Conservation (phyloP, 2,329 filamentous ascomycete genomes). For the Alternaria sp. region DNA sequence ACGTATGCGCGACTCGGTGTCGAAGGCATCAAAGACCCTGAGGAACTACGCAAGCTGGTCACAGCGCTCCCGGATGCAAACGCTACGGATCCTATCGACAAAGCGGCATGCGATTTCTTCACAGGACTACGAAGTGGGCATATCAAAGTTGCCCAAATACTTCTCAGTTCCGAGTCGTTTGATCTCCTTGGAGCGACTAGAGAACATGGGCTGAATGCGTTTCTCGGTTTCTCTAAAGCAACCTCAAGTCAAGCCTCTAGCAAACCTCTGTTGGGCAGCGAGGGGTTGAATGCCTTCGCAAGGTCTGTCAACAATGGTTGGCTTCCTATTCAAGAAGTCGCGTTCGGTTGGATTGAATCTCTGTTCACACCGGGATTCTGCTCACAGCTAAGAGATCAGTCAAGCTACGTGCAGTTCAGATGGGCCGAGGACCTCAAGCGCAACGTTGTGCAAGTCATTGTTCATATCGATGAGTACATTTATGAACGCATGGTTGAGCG, state of each 20-base stretch:
- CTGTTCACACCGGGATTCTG: constrained; percentile 57
- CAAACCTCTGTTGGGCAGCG: constrained; percentile 52
- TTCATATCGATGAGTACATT: constrained; percentile 63
- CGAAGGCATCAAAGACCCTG: constrained; percentile 54
- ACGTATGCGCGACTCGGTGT: constrained; percentile 63
- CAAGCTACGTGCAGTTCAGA: constrained; percentile 61
- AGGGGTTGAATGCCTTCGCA: constrained; percentile 54
- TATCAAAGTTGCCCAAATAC: constrained; percentile 56
- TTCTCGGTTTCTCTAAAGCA: constrained; percentile 64
- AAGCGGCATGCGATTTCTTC: constrained; percentile 55
- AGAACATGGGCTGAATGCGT: constrained; percentile 62
- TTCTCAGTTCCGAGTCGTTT: constrained; percentile 59
- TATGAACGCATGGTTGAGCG: constrained; percentile 53
- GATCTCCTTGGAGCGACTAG: constrained; percentile 59
- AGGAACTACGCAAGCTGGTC: constrained; percentile 45
- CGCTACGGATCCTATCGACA: constrained; percentile 32
- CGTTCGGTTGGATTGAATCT: constrained; percentile 62
- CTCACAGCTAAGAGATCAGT: constrained; percentile 37
- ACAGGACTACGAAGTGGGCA: constrained; percentile 44
- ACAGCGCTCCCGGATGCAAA: constrained; percentile 21
- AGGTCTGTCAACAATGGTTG: constrained; percentile 57
- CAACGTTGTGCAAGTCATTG: constrained; percentile 61
- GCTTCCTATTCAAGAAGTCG: constrained; percentile 60
- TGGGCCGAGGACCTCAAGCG: constrained; percentile 67
- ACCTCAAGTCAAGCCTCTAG: constrained; percentile 50